Base-by-base conservation (phyloP, 2,329 filamentous ascomycete species). In the Cladophialophora bantiana region DNA sequence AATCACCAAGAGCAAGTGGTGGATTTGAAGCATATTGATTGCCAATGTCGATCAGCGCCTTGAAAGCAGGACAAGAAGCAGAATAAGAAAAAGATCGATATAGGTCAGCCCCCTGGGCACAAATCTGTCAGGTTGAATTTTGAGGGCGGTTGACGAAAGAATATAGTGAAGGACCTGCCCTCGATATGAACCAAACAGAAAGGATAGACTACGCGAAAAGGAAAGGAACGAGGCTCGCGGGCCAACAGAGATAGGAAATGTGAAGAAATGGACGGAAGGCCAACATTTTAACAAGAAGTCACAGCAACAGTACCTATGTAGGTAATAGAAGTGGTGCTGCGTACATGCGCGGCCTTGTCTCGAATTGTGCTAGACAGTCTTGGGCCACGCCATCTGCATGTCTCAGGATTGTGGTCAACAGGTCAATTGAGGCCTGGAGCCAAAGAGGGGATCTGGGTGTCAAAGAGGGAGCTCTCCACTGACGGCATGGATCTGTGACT, bases 1-100 rank as follows among this genome's bases (percentile, higher is more conserved):
- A 67, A 62, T 53, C 13, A 74, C 52, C 20, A 71, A 67, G 32
- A 76, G 64, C n/a, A 75, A 67, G 18, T 67, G 58, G 31, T 70
- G 67, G 59, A 69, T 55, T 40, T 64, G 64, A 63, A 69, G 61
- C 71, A 73, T 73, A 31, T 61, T 68, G 59, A 55, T 26, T 12
- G 61, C 60, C 64, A 48, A 52, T 65, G 64, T 64, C 57, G 71
- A 55, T 58, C 63, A 40, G 66, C 63, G 68, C 61, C 36, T 62
- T 38, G 13, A 55, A 56, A 52, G 53, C 42, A 54, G 58, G 42
- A 48, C 58, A 58, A n/a, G 62, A 65, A 66, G 45, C 35, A 56
- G 60, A 34, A 7, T 6, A n/a, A n/a, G n/a, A 55, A 35, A 55
- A 18, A 7, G 26, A 32, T 36, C 7, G 32, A 26, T 18, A 12